A percentile compares a stretch with the other conserved stretches of the same genome.
Conservation (phyloP, 768 basidiomycete genomes). For the Leucocoprinus sp. region DNA sequence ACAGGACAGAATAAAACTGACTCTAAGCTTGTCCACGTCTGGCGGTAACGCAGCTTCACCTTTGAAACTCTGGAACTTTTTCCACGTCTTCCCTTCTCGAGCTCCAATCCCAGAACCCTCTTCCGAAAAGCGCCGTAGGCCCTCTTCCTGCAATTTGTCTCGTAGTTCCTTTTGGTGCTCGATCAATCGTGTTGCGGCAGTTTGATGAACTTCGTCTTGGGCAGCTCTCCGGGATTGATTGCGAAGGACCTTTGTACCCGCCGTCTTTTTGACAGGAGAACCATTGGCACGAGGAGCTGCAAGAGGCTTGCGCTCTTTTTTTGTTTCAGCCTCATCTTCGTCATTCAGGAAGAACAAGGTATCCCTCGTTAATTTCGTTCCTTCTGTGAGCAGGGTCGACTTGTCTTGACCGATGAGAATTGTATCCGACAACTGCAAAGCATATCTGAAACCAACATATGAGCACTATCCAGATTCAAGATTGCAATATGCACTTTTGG, state of each 20-base stretch:
- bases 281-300: constrained; percentile 51
- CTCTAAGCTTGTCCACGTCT: constrained; percentile 74
- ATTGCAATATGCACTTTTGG: constrained; percentile 50
- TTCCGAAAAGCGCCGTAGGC: constrained; percentile 77
- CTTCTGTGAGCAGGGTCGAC: constrained; percentile 70
- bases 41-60: constrained; percentile 84
- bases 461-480: neutral
- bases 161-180: constrained; percentile 88
- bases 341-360: constrained; percentile 78
- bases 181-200: constrained; percentile 67
- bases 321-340: constrained; percentile 50
- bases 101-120: constrained; percentile 66
- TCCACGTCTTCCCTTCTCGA: constrained; percentile 90
- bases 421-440: constrained; percentile 83
- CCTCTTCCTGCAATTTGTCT: constrained; percentile 64
- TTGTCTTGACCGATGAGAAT: constrained; percentile 65
- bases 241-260: constrained; percentile 78
- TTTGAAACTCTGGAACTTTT: constrained; percentile 94
- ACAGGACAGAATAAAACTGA: constrained; percentile 29
- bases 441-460: constrained; percentile 50
- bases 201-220: constrained; percentile 76
- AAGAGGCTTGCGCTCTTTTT: constrained; percentile 51
- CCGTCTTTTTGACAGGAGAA: constrained; percentile 65
- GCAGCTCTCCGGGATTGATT: constrained; percentile 86
- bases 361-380: constrained; percentile 77